Evolutionary conservation across 768 basidiomycete genomes (phyloP).

Genomic region (Mycena venus): DNA sequence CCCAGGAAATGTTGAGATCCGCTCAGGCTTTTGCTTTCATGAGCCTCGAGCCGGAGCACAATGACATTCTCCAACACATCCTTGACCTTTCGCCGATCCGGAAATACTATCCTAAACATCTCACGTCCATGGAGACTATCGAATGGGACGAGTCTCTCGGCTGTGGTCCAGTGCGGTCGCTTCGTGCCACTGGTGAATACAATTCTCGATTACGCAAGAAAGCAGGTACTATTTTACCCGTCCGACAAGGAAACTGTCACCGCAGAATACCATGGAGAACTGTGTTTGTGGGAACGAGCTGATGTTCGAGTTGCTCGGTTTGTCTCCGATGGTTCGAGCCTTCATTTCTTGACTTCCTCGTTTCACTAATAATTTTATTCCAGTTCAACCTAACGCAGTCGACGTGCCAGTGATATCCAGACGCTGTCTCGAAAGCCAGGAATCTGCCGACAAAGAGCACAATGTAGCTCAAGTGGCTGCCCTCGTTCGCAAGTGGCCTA

Average conservation of each 20-base stretch:
- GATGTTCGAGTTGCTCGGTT: background rate
- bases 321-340: background rate
- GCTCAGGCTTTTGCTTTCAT: constrained; percentile 57
- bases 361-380: background rate
- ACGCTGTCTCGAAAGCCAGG: constrained; percentile 3
- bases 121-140: constrained; percentile 55
- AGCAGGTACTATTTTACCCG: constrained; percentile 10
- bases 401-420: background rate
- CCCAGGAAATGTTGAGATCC: constrained; percentile 53
- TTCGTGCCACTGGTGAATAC: constrained; percentile 3
- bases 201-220: constrained; percentile 10
- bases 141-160: constrained; percentile 40
- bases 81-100: constrained; percentile 49
- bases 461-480: background rate
- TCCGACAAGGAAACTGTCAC: background rate
- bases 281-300: constrained; percentile 6
- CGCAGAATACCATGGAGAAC: background rate
- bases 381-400: background rate
- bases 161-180: background rate
- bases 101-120: constrained; percentile 53
- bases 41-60: constrained; percentile 44
- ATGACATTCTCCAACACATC: constrained; percentile 48
- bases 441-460: constrained; percentile 2
- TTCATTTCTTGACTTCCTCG: background rate
- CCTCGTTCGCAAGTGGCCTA: constrained; percentile 25